These are phyloP conservation scores for Leersia perrieri DNA, from an alignment of 176 grass and related monocot genomes.

Conservation along the genomic window DNA sequence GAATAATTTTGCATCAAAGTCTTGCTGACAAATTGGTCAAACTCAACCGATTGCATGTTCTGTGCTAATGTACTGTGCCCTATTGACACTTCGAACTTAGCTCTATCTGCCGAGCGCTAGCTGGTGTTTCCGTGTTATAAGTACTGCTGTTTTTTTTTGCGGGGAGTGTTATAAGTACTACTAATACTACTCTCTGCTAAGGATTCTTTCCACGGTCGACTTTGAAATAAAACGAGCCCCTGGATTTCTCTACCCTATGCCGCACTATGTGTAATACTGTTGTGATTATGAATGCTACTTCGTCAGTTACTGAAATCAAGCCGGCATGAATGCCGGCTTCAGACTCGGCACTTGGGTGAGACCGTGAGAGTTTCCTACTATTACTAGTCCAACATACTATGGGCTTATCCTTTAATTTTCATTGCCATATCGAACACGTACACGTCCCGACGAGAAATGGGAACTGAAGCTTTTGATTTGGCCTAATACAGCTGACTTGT, in stretches of 20 bases:
- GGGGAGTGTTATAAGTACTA: too few relatives aligned
- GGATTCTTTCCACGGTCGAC: neutral
- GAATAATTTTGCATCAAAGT: neutral
- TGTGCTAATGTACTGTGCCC: neutral
- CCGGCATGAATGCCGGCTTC: neutral
- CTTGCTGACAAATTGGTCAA: slow-evolving; percentile 18
- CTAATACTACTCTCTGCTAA: too few relatives aligned
- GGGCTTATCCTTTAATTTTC: neutral
- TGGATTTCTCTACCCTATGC: neutral
- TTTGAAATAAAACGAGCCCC: neutral
- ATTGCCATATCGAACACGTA: neutral
- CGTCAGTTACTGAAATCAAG: neutral
- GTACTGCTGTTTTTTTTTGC: too few relatives aligned
- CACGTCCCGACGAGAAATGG: neutral
- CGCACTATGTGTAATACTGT: neutral
- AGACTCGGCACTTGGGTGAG: neutral
- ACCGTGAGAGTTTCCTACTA: too few relatives aligned
- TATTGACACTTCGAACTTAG: neutral
- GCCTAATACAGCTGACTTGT: neutral
- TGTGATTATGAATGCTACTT: neutral
- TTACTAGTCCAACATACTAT: neutral
- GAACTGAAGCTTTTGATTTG: neutral
- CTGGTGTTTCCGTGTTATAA: neutral
- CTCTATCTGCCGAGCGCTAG: neutral
- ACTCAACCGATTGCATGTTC: neutral